These are phyloP conservation scores for Pestalotiopsis fici DNA, from an alignment of 2,329 filamentous ascomycete genomes.

Conservation along the genomic window DNA sequence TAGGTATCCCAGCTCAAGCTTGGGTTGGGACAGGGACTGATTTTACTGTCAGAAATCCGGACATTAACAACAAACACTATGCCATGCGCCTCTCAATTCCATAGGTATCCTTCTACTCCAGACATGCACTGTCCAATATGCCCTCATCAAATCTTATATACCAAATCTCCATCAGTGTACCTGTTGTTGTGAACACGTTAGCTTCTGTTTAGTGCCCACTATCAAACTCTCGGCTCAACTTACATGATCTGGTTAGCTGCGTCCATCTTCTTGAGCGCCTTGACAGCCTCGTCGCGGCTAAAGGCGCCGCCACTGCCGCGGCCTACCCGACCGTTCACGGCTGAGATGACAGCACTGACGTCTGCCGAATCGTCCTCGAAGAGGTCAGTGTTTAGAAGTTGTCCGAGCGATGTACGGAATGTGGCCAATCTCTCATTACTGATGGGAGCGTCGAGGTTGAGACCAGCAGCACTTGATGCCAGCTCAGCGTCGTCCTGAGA, in stretches of 20 bases:
- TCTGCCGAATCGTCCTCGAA: slow-evolving; percentile 85
- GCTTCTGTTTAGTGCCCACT: not conserved
- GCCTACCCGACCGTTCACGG: slow-evolving; percentile 74
- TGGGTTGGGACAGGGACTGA: not conserved
- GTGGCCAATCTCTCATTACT: slow-evolving; percentile 63
- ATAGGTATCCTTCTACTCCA: not conserved
- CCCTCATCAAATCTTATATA: slow-evolving; percentile 29
- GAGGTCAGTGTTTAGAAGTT: slow-evolving; percentile 77
- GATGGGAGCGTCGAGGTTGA: slow-evolving; percentile 49
- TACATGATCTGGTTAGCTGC: slow-evolving; percentile 90
- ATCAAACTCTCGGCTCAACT: slow-evolving; percentile 40
- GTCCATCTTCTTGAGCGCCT: slow-evolving; percentile 78
- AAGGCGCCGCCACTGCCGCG: slow-evolving; percentile 60
- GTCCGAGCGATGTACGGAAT: slow-evolving; percentile 82
- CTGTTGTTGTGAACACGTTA: slow-evolving; percentile 14
- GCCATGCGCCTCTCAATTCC: not conserved
- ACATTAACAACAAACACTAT: not conserved
- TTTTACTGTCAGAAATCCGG: not conserved
- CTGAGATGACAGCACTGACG: slow-evolving; percentile 72
- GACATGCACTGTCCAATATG: not conserved
- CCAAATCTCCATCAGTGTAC: slow-evolving; percentile 34
- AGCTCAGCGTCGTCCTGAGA: slow-evolving; percentile 40
- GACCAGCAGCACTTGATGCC: slow-evolving; percentile 33
- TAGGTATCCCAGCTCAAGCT: not conserved
- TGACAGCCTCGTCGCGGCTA: slow-evolving; percentile 69